Evolutionary conservation across 2,329 filamentous ascomycete species (phyloP).

Genomic region (Alternaria arborescens): DNA sequence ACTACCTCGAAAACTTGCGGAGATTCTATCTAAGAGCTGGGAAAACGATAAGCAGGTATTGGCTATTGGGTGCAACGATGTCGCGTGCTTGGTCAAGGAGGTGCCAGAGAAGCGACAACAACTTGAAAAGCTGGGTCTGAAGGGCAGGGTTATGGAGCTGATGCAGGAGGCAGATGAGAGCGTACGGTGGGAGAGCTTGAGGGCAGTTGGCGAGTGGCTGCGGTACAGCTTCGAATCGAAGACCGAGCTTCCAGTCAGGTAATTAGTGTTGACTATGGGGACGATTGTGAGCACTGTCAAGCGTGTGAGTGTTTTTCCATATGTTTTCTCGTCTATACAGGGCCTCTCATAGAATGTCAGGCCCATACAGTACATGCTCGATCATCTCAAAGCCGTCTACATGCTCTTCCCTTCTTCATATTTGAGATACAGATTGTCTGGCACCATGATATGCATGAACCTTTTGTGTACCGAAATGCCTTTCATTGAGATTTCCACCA

Average conservation of each 20-base stretch:
- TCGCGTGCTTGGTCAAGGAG: conserved; percentile 87
- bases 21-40: conserved; percentile 83
- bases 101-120: conserved; percentile 82
- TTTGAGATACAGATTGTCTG: neutral
- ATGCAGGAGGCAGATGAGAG: conserved; percentile 90
- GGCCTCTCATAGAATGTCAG: conserved; percentile 8
- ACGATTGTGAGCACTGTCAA: neutral
- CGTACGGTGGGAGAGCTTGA: conserved; percentile 90
- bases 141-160: conserved; percentile 88
- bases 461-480: neutral
- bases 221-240: conserved; percentile 65
- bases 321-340: conserved; percentile 5
- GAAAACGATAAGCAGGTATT: conserved; percentile 87
- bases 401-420: neutral
- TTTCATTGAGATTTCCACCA: neutral
- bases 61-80: conserved; percentile 91
- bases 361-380: conserved; percentile 8
- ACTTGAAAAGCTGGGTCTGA: conserved; percentile 84
- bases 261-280: conserved; percentile 3
- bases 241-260: conserved; percentile 43
- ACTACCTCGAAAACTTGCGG: conserved; percentile 80
- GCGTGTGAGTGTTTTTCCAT: conserved; percentile 11
- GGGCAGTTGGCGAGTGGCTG: conserved; percentile 81
- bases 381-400: neutral
- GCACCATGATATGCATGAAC: neutral